Conservation (phyloP, 1,284 basidiomycete genomes). For the Cryptococcus maquisensis region DNA sequence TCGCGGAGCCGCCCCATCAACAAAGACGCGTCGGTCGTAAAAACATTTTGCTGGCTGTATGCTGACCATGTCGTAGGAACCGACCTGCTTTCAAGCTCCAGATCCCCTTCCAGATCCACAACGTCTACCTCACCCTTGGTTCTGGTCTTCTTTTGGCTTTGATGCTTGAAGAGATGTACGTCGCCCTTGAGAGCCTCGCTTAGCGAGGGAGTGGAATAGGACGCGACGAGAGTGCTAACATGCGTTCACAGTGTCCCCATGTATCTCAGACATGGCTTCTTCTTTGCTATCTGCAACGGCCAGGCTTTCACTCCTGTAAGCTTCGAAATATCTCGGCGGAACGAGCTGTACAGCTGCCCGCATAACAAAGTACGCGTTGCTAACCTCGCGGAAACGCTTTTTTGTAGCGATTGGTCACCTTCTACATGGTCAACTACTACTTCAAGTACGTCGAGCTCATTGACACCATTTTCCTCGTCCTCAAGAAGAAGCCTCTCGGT, state of each 20-base stretch:
- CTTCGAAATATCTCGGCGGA: constrained; percentile 15
- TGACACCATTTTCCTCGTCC: constrained; percentile 94
- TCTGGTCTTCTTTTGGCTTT: constrained; percentile 75
- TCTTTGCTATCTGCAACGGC: constrained; percentile 72
- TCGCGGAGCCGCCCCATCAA: neutral
- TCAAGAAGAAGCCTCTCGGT: constrained; percentile 97
- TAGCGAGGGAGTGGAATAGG: neutral
- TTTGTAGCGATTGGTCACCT: constrained; percentile 71
- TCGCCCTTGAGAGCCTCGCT: constrained; percentile 5
- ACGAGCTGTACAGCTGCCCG: neutral
- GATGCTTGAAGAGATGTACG: constrained; percentile 80
- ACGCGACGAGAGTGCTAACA: neutral
- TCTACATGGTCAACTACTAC: constrained; percentile 98
- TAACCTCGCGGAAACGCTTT: neutral
- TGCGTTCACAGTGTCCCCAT: constrained; percentile 56
- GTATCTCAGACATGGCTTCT: constrained; percentile 64
- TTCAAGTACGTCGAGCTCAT: constrained; percentile 92
- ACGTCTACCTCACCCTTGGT: constrained; percentile 77
- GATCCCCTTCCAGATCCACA: constrained; percentile 85
- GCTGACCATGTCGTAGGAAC: constrained; percentile 45
- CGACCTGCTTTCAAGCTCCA: constrained; percentile 73
- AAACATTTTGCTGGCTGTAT: neutral
- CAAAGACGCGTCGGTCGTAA: neutral
- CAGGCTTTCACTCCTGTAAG: constrained; percentile 78
- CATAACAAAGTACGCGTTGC: neutral